Evolutionary conservation across 768 basidiomycete species (phyloP), one percentile per base, ranked within the genome.

Genomic region (Lepiota venenata): DNA sequence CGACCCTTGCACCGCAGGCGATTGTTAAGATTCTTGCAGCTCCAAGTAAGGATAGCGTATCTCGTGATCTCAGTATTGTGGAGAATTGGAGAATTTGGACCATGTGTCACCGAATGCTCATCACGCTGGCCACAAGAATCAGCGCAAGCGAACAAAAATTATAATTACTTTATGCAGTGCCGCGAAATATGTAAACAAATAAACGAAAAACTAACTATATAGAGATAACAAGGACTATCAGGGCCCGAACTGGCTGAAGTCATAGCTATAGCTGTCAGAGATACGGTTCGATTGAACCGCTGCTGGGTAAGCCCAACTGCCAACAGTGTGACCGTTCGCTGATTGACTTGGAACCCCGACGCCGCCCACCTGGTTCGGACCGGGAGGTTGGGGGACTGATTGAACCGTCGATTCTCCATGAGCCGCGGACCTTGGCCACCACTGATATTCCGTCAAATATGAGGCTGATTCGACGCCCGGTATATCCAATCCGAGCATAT

Each of bases 401-500:
- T 47, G 53, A 3, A 47, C 42, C 32, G 46, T 35, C 14, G 47
- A 7, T 12, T 48, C 47, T 14, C 40, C 50, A 25, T 48, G 53
- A 5, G 25, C 39, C 10, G 53, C 42, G 36, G 70, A 63, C 36
- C 79, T 77, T 18, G 84, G 80, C 82, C 83, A 86, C 84, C 82
- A 84, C 62, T 84, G 83, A 60, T 82, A 84, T 22, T 81, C 84
- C 15, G 79, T 74, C 64, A 72, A 75, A 58, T 74, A 79, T 11
- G 79, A 78, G 3, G 77, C 77, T 38, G 84, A 83, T 55, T 85
- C 84, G 29, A 84, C 73, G 25, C 83, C 84, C 42, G 82, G 82
- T 56, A 85, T 75, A 63, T 85, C 82, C 20, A 86, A 66, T 14
- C 84, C 85, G 20, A 87, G 68, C 84, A 87, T 87, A 60, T 85